Conservation (phyloP, 1,284 basidiomycete genomes). For the Cryptococcus sp. region DNA sequence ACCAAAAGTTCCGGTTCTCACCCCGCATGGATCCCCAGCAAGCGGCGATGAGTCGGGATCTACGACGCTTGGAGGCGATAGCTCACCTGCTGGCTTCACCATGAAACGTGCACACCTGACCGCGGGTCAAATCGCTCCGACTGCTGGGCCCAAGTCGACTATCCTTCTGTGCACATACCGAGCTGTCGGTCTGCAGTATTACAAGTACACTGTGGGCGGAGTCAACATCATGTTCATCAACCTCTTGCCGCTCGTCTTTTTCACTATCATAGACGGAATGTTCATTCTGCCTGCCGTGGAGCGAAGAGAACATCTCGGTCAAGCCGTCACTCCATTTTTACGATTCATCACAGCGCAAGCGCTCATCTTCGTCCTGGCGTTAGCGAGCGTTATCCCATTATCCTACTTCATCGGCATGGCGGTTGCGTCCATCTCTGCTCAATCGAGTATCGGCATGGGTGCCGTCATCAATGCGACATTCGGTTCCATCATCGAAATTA, state of each 20-base stretch:
- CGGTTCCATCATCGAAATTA: slow-evolving; percentile 95
- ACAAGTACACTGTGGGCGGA: slow-evolving; percentile 98
- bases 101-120: slow-evolving; percentile 63
- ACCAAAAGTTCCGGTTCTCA: slow-evolving; percentile 46
- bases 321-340: slow-evolving; percentile 57
- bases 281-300: slow-evolving; percentile 75
- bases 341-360: slow-evolving; percentile 70
- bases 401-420: slow-evolving; percentile 99
- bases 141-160: slow-evolving; percentile 72
- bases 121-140: slow-evolving; percentile 71
- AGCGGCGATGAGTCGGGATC: slow-evolving; percentile 28
- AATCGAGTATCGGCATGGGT: slow-evolving; percentile 98
- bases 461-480: slow-evolving; percentile 99
- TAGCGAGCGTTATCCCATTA: slow-evolving; percentile 92
- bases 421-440: slow-evolving; percentile 96
- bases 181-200: slow-evolving; percentile 88
- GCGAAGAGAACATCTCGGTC: slow-evolving; percentile 58
- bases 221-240: slow-evolving; percentile 99
- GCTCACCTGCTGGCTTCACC: slow-evolving; percentile 54
- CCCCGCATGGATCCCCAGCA: slow-evolving; percentile 22
- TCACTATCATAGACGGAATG: slow-evolving; percentile 92
- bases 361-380: slow-evolving; percentile 80
- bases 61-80: slow-evolving; percentile 28
- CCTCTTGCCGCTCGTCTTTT: slow-evolving; percentile 88
- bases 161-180: slow-evolving; percentile 94